phyloP scores from a whole-genome alignment of 2,329 filamentous ascomycete species.

The Domatiomyces catenatus region DNA sequence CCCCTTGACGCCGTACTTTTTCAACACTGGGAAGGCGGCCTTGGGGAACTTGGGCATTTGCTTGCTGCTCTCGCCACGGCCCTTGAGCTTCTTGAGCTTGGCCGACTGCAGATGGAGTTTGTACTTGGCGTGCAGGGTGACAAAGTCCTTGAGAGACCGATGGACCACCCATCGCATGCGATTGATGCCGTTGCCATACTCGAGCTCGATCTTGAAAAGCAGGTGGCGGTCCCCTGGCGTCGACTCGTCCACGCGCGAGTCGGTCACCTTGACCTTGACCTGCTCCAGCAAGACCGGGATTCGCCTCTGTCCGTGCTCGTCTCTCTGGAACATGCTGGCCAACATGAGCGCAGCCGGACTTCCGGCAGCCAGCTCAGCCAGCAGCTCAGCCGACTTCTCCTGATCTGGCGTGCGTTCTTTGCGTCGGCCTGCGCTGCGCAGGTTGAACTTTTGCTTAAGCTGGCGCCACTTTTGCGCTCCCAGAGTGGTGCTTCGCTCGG shows the following conservation, averaged over 20 bases:
- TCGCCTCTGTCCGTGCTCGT: conserved; percentile 87
- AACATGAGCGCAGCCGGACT: conserved; percentile 86
- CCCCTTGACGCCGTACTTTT: conserved; percentile 63
- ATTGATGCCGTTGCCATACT: conserved; percentile 89
- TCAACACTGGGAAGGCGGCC: conserved; percentile 76
- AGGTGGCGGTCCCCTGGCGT: conserved; percentile 51
- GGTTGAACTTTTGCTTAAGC: conserved; percentile 75
- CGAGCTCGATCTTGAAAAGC: conserved; percentile 78
- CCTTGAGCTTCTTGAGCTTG: conserved; percentile 62
- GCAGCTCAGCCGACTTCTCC: conserved; percentile 86
- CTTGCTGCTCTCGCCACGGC: conserved; percentile 52
- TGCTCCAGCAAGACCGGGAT: conserved; percentile 93
- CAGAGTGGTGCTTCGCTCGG: conserved; percentile 55
- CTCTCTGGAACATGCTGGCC: conserved; percentile 93
- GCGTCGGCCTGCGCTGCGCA: conserved; percentile 62
- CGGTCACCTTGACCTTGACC: conserved; percentile 71
- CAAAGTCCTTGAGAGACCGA: conserved; percentile 73
- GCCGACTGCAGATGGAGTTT: conserved; percentile 73
- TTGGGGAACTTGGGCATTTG: conserved; percentile 83
- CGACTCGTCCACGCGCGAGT: conserved; percentile 50
- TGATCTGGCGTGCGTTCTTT: conserved; percentile 77
- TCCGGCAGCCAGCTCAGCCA: conserved; percentile 85
- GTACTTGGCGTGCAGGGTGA: conserved; percentile 86
- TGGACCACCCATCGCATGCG: conserved; percentile 94
- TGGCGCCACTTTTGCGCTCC: conserved; percentile 76